Evolutionary conservation across 495 filamentous ascomycete genomes (phyloP), one percentile per base, ranked within the genome.

Genomic region (Penicillium silybi): DNA sequence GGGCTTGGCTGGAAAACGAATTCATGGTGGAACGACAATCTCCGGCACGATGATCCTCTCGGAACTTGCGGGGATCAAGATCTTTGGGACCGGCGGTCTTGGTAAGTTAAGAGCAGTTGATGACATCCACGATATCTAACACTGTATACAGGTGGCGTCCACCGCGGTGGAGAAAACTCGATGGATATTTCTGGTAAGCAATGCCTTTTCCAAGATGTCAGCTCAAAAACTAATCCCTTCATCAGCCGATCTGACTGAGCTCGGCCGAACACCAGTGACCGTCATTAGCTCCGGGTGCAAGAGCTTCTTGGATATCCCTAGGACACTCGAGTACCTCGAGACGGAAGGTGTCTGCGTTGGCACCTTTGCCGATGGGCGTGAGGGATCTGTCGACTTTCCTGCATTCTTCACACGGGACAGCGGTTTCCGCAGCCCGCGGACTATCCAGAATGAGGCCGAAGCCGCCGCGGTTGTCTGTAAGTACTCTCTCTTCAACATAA

Each of bases 201-300:
- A 34, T 9, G 23, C 9, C 4, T 9, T 13, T 27, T 19, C 2
- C 2, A 18, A 20, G 9, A 34, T 32, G 1, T 18, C 9, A 1
- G n/a, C n/a, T 19, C 7, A 27, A 17, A 11, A 16, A 22, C 19
- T 47, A 11, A 46, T 50, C 47, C 25, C 38, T 25, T 11, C 10
- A 42, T 50, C 51, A 72, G 93, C 93, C 25, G 93, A 98, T 69
- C 76, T 98, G 47, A 96, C 89, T 4, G 93, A 98, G 71, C 80
- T 98, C 26, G 90, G 92, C n/a, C 79, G 91, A 25, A 98, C 93
- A 3, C 80, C 88, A 9, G 84, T 98, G 38, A 85, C 92, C 22
- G 92, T 98, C 8, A 77, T 97, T 23, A 88, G 86, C 65, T 88
- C 87, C 48, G 93, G 93, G 4, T 92, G 90, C 61, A 98, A 98